Evolutionary conservation across 139 green algal species (phyloP), one percentile per base, ranked within the genome.

Genomic region (Pleodorina starrii): DNA sequence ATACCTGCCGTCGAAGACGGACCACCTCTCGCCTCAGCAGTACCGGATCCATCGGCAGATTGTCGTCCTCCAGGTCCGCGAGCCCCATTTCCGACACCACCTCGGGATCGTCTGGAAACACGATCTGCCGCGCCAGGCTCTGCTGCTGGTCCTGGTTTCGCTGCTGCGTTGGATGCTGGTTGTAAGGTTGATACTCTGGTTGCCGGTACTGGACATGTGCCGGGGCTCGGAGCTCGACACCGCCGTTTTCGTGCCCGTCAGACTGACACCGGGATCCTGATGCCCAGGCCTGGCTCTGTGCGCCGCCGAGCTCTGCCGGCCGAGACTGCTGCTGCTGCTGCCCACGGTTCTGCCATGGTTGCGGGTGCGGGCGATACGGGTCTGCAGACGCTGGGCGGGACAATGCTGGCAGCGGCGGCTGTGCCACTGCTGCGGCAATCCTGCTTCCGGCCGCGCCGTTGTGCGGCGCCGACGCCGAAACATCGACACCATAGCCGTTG

Each of bases 21-120:
- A 75, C 21, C 79, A 86, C 79, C 79, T 75, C 57, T 19, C 16
- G 36, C 25, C 42, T 63, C 17, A 86, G 51, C 38, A 60, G 9
- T 11, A 40, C 36, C 12, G 79, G 57, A 21, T 86, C 79, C 25
- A 12, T 38, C 19, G 79, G 57, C 38, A 86, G 79, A 36, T 59
- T 38, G 59, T 57, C 57, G 0, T 51, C 27, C 40, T 32, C 72
- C 25, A 36, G 12, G 10, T 35, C 19, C 72, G 23, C 72, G 14
- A 21, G 3, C 43, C 0, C 6, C 25, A 80, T 5, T 1, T 12
- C 40, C 10, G 42, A 43, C 17, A 36, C 7, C 72, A 57, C 40
- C 63, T 40, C 32, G 27, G 63, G 2, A 21, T 40, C 63, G 12
- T 57, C 48, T 57, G 48, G 48, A 57, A 21, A 12, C 12, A 57